Percentiles rank a stretch among this genome's conserved stretches.
Evolutionary conservation across 257 asterid genomes (phyloP).

Genomic region (Datura wrightii): DNA sequence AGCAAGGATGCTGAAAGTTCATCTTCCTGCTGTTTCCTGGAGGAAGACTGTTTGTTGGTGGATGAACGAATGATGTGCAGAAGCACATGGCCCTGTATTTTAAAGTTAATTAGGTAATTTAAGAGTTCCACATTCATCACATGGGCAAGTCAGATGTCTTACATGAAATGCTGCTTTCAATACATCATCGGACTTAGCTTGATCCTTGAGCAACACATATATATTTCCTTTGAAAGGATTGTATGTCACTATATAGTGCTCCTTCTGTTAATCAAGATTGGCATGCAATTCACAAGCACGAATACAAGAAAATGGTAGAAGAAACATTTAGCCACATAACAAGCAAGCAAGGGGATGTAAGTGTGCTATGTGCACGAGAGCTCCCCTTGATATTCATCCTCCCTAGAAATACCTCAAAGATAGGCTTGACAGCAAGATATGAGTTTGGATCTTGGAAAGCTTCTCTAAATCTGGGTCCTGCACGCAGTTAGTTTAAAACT

Average conservation of each 20-base stretch:
- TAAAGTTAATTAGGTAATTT: constrained; percentile 40
- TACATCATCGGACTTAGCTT: constrained; percentile 96
- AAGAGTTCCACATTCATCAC: constrained; percentile 27
- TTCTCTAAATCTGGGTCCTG: constrained; percentile 96
- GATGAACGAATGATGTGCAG: constrained; percentile 77
- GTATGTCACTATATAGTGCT: constrained; percentile 77
- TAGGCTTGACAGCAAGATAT: constrained; percentile 81
- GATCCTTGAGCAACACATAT: constrained; percentile 90
- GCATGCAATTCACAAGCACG: constrained; percentile 25
- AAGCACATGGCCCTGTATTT: constrained; percentile 89
- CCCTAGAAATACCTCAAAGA: constrained; percentile 74
- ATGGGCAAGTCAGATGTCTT: constrained; percentile 45
- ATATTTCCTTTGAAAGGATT: constrained; percentile 84
- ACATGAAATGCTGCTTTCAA: constrained; percentile 97
- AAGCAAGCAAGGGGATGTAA: neutral
- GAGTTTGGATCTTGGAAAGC: constrained; percentile 94
- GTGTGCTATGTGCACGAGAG: neutral
- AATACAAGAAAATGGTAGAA: neutral
- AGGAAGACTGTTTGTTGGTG: constrained; percentile 50
- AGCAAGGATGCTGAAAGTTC: constrained; percentile 49
- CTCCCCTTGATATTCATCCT: constrained; percentile 27
- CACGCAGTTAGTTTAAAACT: constrained; percentile 34
- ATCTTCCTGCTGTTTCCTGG: constrained; percentile 47
- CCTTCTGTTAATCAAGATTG: constrained; percentile 64
- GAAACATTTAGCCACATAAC: neutral